A percentile compares a stretch with the other conserved stretches of the same genome.
Evolutionary conservation across 495 filamentous ascomycete species (phyloP).

Genomic region (Penicillium antarcticum): DNA sequence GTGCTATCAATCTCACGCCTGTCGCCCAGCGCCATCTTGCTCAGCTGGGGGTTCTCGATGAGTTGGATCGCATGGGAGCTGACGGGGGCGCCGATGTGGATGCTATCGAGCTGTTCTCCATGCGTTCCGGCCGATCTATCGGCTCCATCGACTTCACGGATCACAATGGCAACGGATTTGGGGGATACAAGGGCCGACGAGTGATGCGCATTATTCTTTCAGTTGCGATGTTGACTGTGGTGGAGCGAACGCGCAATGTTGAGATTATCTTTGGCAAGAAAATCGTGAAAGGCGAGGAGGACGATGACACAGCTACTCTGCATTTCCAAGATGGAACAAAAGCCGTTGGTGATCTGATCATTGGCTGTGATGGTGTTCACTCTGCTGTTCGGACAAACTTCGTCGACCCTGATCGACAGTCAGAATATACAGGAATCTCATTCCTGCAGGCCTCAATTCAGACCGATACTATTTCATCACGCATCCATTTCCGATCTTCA

Average conservation of each 20-base stretch:
- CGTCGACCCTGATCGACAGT: conserved; percentile 47
- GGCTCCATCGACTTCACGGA: conserved; percentile 44
- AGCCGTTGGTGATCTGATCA: conserved; percentile 49
- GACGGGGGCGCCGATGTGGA: conserved; percentile 48
- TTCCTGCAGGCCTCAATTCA: conserved; percentile 51
- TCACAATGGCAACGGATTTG: conserved; percentile 34
- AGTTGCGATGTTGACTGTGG: conserved; percentile 42
- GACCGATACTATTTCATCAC: conserved; percentile 18
- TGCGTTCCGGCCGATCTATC: conserved; percentile 45
- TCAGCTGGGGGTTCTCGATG: conserved; percentile 49
- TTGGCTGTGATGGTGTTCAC: conserved; percentile 65
- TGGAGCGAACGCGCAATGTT: conserved; percentile 36
- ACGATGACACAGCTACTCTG: conserved; percentile 37
- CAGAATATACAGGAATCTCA: conserved; percentile 54
- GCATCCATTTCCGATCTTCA: conserved; percentile 44
- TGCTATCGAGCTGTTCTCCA: conserved; percentile 49
- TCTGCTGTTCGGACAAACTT: conserved; percentile 51
- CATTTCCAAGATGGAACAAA: conserved; percentile 49
- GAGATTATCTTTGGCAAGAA: conserved; percentile 41
- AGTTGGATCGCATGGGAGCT: conserved; percentile 40
- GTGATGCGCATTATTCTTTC: conserved; percentile 48
- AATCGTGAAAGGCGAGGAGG: conserved; percentile 36
- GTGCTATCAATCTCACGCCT: conserved; percentile 61
- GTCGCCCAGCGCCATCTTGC: conserved; percentile 58
- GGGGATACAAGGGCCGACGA: conserved; percentile 44